Percentiles rank a stretch among this genome's conserved stretches.
phyloP scores from a whole-genome alignment of 805 yeast genomes.

The Ogataea corticis region DNA sequence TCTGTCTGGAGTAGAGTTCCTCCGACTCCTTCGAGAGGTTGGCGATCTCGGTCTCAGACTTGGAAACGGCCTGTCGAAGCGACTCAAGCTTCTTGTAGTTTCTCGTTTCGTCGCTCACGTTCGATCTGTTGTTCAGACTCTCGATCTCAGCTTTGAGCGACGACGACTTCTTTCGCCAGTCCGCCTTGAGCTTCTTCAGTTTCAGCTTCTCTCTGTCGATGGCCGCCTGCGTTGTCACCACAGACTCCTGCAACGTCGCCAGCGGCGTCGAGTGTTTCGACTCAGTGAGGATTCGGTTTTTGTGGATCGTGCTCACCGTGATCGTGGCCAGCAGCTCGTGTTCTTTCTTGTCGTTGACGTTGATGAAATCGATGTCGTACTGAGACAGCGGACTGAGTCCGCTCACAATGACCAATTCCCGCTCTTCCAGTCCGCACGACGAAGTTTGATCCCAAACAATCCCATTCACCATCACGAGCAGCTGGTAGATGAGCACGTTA shows the following conservation, averaged over 20 bases:
- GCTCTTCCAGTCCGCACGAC: conserved; percentile 46
- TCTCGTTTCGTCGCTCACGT: conserved; percentile 58
- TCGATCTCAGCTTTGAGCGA: conserved; percentile 59
- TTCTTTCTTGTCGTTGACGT: conserved; percentile 33
- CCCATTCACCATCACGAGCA: conserved; percentile 58
- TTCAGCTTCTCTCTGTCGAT: conserved; percentile 57
- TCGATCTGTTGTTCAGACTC: conserved; percentile 43
- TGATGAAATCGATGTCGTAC: conserved; percentile 54
- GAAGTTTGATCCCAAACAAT: conserved; percentile 69
- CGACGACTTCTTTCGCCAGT: conserved; percentile 53
- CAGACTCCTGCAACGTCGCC: conserved; percentile 63
- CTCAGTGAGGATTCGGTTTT: conserved; percentile 34
- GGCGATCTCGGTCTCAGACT: conserved; percentile 38
- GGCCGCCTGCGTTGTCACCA: conserved; percentile 61
- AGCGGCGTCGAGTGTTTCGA: conserved; percentile 50
- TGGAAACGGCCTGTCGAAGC: conserved; percentile 46
- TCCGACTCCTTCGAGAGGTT: conserved; percentile 38
- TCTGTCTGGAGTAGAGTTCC: conserved; percentile 36
- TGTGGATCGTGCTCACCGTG: conserved; percentile 37
- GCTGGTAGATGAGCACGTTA: conserved; percentile 42
- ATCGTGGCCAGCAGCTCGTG: conserved; percentile 32
- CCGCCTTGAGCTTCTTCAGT: conserved; percentile 57
- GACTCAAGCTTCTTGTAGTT: conserved; percentile 52
- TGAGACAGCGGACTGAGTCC: conserved; percentile 67
- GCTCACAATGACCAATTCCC: conserved; percentile 56